phyloP scores from a whole-genome alignment of 345 rosid species.

The Carallia brachiata region DNA sequence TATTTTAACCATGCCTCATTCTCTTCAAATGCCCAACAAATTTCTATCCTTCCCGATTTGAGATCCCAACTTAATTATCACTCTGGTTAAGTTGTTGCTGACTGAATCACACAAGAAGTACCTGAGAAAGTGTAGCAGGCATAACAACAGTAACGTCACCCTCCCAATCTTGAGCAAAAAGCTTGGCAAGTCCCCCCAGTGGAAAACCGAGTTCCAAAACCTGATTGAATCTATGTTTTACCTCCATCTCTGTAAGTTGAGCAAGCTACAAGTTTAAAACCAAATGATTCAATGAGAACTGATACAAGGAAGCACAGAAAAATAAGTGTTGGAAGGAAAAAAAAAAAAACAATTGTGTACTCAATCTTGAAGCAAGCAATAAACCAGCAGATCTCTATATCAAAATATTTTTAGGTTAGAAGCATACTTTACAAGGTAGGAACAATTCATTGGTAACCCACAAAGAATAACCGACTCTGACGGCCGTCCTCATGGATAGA shows the following conservation, averaged over 20 bases:
- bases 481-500: no score
- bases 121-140: slow-evolving; percentile 98
- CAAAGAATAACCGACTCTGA: no score
- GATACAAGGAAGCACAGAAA: no score
- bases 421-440: no score
- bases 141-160: slow-evolving; percentile 97
- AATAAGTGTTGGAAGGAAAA: no score
- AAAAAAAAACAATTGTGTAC: no score
- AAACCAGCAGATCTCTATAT: no score
- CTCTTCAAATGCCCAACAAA: background rate
- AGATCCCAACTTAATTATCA: background rate
- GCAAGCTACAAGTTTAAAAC: slow-evolving; percentile 55
- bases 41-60: background rate
- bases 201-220: slow-evolving; percentile 92
- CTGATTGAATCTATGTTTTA: slow-evolving; percentile 89
- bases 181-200: slow-evolving; percentile 81
- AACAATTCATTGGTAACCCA: no score
- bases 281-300: no score
- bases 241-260: slow-evolving; percentile 90
- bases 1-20: background rate
- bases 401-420: no score
- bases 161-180: slow-evolving; percentile 98
- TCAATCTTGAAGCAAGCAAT: no score
- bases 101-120: slow-evolving; percentile 17
- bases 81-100: background rate